Conservation (phyloP, 495 filamentous ascomycete genomes). For the Aspergillus incahuasiensis region DNA sequence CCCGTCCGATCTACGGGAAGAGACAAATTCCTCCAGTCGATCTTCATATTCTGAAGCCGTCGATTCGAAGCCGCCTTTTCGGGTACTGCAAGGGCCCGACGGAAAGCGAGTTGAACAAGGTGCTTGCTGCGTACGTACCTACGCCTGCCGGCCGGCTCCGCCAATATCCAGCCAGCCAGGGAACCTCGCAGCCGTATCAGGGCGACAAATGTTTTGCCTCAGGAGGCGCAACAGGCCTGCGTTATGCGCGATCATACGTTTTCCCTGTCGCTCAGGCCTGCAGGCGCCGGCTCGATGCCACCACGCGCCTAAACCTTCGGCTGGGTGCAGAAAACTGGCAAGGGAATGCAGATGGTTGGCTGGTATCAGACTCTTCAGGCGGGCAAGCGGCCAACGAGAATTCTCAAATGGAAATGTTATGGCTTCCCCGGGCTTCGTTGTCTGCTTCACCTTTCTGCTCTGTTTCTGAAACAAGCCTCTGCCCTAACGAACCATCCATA, state of each 20-base stretch:
- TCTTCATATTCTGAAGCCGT: slow-evolving; percentile 15
- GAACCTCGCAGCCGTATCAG: neutral
- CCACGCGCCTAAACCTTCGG: neutral
- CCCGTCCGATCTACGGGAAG: slow-evolving; percentile 24
- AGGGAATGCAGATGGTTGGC: neutral
- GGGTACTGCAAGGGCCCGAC: slow-evolving; percentile 39
- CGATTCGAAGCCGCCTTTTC: slow-evolving; percentile 19
- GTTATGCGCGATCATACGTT: slow-evolving; percentile 1
- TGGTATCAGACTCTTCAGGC: neutral
- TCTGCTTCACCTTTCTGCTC: neutral
- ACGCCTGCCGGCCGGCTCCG: slow-evolving; percentile 6
- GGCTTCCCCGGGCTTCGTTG: neutral
- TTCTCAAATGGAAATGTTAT: neutral
- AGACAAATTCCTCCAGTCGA: slow-evolving; percentile 19
- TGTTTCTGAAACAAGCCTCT: neutral
- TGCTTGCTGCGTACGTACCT: slow-evolving; percentile 4
- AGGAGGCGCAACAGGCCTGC: neutral
- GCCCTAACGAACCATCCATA: neutral
- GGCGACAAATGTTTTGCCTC: neutral
- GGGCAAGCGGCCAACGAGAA: neutral
- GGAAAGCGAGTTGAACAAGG: slow-evolving; percentile 28
- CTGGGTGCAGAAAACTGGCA: neutral
- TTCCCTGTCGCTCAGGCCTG: slow-evolving; percentile 4
- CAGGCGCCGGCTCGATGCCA: neutral
- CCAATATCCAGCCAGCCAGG: neutral